These are phyloP conservation scores for Sanghuangporus weigelae DNA, from an alignment of 1,284 basidiomycete species.

Conservation along the genomic window DNA sequence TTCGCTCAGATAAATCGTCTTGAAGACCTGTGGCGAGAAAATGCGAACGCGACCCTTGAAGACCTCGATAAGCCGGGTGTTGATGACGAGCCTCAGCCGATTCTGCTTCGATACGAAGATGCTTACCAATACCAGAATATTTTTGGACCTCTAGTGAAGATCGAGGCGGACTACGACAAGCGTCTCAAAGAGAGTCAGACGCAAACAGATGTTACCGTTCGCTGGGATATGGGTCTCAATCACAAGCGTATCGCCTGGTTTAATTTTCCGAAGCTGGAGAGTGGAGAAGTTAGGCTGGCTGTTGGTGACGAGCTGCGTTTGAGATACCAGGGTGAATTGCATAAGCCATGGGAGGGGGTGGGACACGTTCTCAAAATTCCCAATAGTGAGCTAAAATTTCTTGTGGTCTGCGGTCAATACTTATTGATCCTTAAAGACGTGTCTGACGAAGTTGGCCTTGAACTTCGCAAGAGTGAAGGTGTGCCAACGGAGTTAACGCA, in stretches of 20 bases:
- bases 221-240: conserved; percentile 98
- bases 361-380: conserved; percentile 99
- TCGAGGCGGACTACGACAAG: conserved; percentile 99
- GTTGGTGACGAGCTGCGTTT: conserved; percentile 95
- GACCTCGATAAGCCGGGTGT: conserved; percentile 96
- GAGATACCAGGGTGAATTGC: conserved; percentile 84
- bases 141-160: conserved; percentile 97
- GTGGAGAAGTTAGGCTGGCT: conserved; percentile 94
- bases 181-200: conserved; percentile 97
- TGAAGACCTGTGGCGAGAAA: conserved; percentile 98
- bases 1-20: conserved; percentile 96
- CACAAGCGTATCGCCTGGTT: conserved; percentile 99
- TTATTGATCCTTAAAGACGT: conserved; percentile 57
- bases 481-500: conserved; percentile 94
- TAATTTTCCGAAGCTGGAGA: conserved; percentile 92
- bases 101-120: conserved; percentile 91
- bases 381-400: conserved; percentile 67
- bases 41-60: conserved; percentile 89
- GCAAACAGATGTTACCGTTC: conserved; percentile 91
- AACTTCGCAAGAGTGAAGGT: conserved; percentile 87
- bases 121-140: conserved; percentile 99
- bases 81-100: conserved; percentile 93
- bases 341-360: conserved; percentile 94
- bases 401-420: background rate
- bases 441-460: conserved; percentile 96